phyloP scores from a whole-genome alignment of 352 stramenopile genomes.

The Globisporangium okanoganense region DNA sequence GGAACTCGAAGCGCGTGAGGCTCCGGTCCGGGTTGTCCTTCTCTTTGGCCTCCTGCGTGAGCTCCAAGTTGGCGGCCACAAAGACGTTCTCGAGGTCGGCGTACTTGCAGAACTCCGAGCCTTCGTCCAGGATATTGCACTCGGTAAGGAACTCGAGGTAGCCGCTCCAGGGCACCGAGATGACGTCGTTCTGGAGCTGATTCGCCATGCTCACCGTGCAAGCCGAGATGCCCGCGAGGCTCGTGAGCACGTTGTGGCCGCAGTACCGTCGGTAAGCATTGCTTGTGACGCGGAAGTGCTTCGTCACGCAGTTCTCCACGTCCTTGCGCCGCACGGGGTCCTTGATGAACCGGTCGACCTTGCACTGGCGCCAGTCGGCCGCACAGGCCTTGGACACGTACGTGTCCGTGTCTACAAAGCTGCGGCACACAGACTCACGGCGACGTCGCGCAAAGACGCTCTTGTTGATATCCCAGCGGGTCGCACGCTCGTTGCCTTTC shows the following conservation, averaged over 20 bases:
- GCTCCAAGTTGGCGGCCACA: constrained; percentile 71
- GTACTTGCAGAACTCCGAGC: constrained; percentile 57
- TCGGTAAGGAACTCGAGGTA: constrained; percentile 71
- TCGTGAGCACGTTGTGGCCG: constrained; percentile 54
- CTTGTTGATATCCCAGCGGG: constrained; percentile 77
- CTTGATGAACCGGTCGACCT: constrained; percentile 74
- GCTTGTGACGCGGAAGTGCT: constrained; percentile 51
- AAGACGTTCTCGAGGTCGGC: constrained; percentile 81
- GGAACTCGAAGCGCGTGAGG: constrained; percentile 76
- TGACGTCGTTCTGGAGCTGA: constrained; percentile 65
- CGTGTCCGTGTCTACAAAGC: constrained; percentile 61
- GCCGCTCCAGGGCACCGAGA: constrained; percentile 64
- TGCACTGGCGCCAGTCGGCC: constrained; percentile 72
- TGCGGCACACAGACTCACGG: constrained; percentile 54
- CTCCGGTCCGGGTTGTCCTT: constrained; percentile 78
- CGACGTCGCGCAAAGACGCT: constrained; percentile 64
- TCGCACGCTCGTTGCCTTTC: constrained; percentile 29
- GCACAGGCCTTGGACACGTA: constrained; percentile 62
- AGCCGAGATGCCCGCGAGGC: constrained; percentile 33
- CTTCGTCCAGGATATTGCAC: constrained; percentile 58
- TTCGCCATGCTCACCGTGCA: constrained; percentile 34
- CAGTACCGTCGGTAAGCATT: constrained; percentile 69
- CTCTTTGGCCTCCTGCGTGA: constrained; percentile 73
- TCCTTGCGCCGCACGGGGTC: constrained; percentile 49
- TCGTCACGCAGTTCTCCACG: constrained; percentile 47